Base-by-base conservation (phyloP, 768 basidiomycete genomes). In the Asterophora lycoperdoides region DNA sequence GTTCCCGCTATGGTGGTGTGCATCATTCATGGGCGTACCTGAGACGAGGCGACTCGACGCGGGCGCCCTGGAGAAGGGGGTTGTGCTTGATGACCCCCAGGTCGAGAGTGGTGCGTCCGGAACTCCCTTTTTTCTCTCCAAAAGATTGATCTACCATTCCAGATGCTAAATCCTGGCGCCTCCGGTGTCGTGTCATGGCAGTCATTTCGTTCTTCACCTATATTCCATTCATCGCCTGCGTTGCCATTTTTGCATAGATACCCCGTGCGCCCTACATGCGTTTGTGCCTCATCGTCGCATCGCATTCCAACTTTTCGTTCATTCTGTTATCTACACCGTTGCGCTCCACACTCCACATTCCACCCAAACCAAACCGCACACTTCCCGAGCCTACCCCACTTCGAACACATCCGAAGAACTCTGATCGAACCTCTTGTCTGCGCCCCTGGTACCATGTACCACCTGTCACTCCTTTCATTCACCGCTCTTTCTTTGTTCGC, bases 91-190 rank as follows among this genome's bases (percentile, higher is more conserved):
- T 58, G 86, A 89, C 64, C 87, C 87, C 20, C 87, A 89, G 60
- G 76, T 89, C 46, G 88, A 89, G 60, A 32, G 9, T 32, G 30
- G 30, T 32, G 13, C 8, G 30, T 32, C 8, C 6, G 23, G 6
- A 23, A 23, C 23, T 23, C 6, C 23, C 23, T 23, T 23, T 23
- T 23, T 6, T 6, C 23, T n/a, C 9, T 4, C 4, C 33, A 8
- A 34, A 34, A 4, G 9, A 11, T n/a, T 9, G 4, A 34, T n/a
- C 30, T 32, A 13, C 29, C 10, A 40, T 20, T 51, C 6, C 54
- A 89, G 88, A 90, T 63, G 84, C 86, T 8, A 77, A 71, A 58
- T 76, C 78, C 30, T 90, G 88, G 88, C 80, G 87, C 44, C 71
- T 69, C 48, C 81, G 88, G 43, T 89, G 86, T 70, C 84, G 88